Evolutionary conservation across 352 stramenopile genomes (phyloP).

Genomic region (Bremia lactucae): DNA sequence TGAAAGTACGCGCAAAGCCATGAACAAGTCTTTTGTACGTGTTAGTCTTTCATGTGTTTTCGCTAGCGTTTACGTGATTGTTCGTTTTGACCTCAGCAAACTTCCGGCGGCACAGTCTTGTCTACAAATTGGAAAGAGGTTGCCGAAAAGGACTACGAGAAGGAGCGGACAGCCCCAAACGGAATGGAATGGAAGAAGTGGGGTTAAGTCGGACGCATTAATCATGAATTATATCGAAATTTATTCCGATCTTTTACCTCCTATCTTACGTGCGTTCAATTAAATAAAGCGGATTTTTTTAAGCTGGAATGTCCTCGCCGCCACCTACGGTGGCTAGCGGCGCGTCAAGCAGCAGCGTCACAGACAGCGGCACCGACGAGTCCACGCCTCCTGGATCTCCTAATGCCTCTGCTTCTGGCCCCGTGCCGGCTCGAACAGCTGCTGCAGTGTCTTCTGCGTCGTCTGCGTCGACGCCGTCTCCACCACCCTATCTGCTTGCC

Average conservation of each 20-base stretch:
- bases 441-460: slow-evolving; percentile 6
- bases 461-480: slow-evolving; percentile 18
- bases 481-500: slow-evolving; percentile 16
- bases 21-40: slow-evolving; percentile 90
- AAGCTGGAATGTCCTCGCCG: slow-evolving; percentile 10
- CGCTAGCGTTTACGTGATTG: too few relatives aligned
- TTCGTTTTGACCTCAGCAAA: slow-evolving; percentile 49
- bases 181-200: slow-evolving; percentile 90
- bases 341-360: slow-evolving; percentile 24
- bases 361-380: slow-evolving; percentile 19
- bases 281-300: too few relatives aligned
- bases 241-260: background rate
- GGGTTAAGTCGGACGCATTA: slow-evolving; percentile 6
- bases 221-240: too few relatives aligned
- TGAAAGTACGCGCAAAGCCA: slow-evolving; percentile 84
- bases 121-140: slow-evolving; percentile 90
- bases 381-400: slow-evolving; percentile 20
- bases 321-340: slow-evolving; percentile 11
- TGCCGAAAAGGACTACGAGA: slow-evolving; percentile 84
- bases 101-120: slow-evolving; percentile 86
- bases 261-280: background rate
- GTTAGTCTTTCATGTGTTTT: background rate
- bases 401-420: slow-evolving; percentile 7
- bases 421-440: background rate
- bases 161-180: slow-evolving; percentile 67